Percentiles rank a stretch among this genome's conserved stretches.
phyloP scores from a whole-genome alignment of 208 protist species.

The Phytomonas francai region DNA sequence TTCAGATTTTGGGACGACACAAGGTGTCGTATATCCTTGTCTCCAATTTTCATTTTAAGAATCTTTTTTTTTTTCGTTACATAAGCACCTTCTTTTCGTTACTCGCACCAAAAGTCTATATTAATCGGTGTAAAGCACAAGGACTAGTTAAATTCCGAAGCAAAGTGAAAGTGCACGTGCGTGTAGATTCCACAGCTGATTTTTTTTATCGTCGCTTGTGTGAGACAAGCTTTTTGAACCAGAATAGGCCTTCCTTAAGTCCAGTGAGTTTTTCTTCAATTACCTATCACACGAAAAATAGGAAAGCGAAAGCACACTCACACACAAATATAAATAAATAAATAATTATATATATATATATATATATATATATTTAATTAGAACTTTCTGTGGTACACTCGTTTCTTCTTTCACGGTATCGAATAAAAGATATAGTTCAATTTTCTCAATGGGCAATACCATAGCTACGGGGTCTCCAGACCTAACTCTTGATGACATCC shows the following conservation, averaged over 20 bases:
- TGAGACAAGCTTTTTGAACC: background rate
- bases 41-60: background rate
- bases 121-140: background rate
- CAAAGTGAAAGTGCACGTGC: background rate
- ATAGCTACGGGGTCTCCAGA: background rate
- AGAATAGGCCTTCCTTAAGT: background rate
- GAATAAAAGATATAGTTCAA: background rate
- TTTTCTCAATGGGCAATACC: background rate
- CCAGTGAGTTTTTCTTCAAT: constrained; percentile 2
- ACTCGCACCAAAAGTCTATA: background rate
- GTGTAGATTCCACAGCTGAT: background rate
- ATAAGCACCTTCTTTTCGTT: background rate
- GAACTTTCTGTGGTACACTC: background rate
- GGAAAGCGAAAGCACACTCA: background rate
- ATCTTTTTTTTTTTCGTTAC: constrained; percentile 2
- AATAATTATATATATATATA: background rate
- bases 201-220: background rate
- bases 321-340: background rate
- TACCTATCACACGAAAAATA: background rate
- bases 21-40: background rate
- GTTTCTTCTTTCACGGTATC: background rate
- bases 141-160: background rate
- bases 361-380: constrained; percentile 1
- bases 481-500: background rate
- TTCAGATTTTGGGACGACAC: background rate